Base-by-base conservation (phyloP, 306 rosid genomes). In the Prunus mongolica region DNA sequence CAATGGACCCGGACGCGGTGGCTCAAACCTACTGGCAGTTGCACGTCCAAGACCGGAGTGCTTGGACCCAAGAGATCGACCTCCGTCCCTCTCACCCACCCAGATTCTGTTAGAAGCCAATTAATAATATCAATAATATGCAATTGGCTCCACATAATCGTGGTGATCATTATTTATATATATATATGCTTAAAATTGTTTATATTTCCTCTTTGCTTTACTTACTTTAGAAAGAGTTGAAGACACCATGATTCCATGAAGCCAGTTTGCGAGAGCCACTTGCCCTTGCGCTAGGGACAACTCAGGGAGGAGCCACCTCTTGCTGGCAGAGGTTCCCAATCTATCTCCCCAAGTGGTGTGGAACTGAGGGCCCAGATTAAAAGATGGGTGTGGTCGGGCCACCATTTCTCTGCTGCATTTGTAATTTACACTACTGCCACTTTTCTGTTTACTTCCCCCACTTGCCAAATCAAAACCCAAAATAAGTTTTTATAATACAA, bases 21-120 rank as follows among this genome's bases (percentile, higher is more conserved):
- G 99, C 99, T 83, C 97, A 89, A 22, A 90, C 93, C 70, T 95
- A 90, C 79, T 95, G 99, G 99, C 90, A 90, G 46, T 85, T 95
- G 71, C 99, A 95, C 32, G 47, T 83, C 78, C 99, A 95, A 83
- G 97, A 95, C 80, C 84, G 87, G 7, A 83, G 79, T 22, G 91
- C 97, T 71, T 95, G 99, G 99, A 92, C 99, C 79, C 97, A 89
- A 46, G 99, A 95, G 80, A 89, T 95, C 56, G 97, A 92, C 76
- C 89, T 95, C 45, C 90, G 96, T 68, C 88, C 97, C 30, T 78
- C 90, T 32, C 62, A 55, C 44, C 66, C 95, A 20, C 60, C 86
- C 25, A 78, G 80, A 85, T 84, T 80, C 87, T 86, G 83, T 84
- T 80, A 71, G 47, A 38, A 38, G 41, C 41, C 65, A 61, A 25